Base-by-base conservation (phyloP, 805 yeast genomes). In the Barnettozyma sucrosica region DNA sequence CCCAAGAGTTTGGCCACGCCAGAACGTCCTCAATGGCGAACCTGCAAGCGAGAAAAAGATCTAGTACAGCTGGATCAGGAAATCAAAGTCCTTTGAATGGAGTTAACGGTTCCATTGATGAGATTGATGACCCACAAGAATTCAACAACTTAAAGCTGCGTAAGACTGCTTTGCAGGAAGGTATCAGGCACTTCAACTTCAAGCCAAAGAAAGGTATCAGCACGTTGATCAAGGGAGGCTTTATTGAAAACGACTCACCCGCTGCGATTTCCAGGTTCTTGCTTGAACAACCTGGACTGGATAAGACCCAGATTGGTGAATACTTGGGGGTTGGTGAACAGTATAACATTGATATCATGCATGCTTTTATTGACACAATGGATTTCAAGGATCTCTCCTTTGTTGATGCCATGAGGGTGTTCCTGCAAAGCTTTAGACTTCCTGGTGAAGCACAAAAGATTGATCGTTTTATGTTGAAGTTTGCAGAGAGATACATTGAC, bases 371-470 rank as follows among this genome's bases (percentile, higher is more conserved):
- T 25, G 96, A 90, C 61, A 69, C 75, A 53, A 83, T 93, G 82
- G 87, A 89, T 47, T 92, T 93, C 64, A 68, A 75, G 5, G 73
- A 74, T 30, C 63, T 75, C 54, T 70, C 80, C 1, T 89, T 93
- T 61, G 89, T 90, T 14, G 95, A 84, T 55, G 95, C 98, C 0
- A 71, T 93, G 70, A 77, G 99, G 55, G 71, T 69, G 14, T 89
- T 89, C 59, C 73, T 93, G 50, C 99, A 95, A 61, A 75, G 80
- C 42, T 95, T 93, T 69, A 76, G 99, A 64, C 75, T 93, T 50
- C 99, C 99, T 2, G 99, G 99, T 44, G 99, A 93, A 68, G 90
- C 97, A 5, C 99, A 93, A 68, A 92, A 93, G 61, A 92, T 93
- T 62, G 99, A 93, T 71, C 77, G 99, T 57, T 89, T 83, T 62